Evolutionary conservation across 371 early-diverging fungal genomes (phyloP).

Genomic region (Massospora cicadina): DNA sequence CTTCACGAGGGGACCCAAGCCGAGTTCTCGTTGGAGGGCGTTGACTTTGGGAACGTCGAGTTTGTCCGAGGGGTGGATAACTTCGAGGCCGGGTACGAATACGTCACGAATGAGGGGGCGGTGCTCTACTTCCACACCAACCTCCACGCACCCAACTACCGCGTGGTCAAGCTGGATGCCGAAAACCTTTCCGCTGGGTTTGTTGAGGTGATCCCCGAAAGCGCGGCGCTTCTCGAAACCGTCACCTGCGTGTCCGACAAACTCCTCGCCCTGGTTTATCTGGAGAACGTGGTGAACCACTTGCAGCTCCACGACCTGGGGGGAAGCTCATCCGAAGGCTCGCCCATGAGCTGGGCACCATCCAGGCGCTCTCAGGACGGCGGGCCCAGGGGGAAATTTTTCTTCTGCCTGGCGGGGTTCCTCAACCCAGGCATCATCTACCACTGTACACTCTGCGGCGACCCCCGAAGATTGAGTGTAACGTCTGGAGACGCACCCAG

Average conservation of each 20-base stretch:
- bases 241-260: slow-evolving; percentile 23
- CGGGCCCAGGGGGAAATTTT: slow-evolving; percentile 13
- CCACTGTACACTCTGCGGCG: slow-evolving; percentile 6
- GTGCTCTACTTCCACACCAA: slow-evolving; percentile 41
- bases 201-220: slow-evolving; percentile 31
- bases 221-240: slow-evolving; percentile 25
- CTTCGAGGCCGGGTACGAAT: slow-evolving; percentile 26
- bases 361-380: slow-evolving; percentile 16
- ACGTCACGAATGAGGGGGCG: slow-evolving; percentile 34
- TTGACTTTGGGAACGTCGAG: slow-evolving; percentile 8
- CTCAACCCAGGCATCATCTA: no score
- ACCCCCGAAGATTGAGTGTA: slow-evolving; percentile 18
- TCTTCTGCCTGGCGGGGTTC: neutral
- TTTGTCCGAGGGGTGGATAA: slow-evolving; percentile 24
- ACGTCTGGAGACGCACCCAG: slow-evolving; percentile 8
- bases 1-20: slow-evolving; percentile 16
- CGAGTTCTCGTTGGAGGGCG: neutral
- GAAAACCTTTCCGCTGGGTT: slow-evolving; percentile 28
- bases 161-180: slow-evolving; percentile 38
- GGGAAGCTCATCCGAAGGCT: neutral
- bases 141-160: slow-evolving; percentile 30
- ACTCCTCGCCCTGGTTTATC: slow-evolving; percentile 31
- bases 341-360: slow-evolving; percentile 10
- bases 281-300: slow-evolving; percentile 31
- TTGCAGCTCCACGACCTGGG: slow-evolving; percentile 5